Conservation (phyloP, 2,329 filamentous ascomycete genomes). For the Macrophomina pseudophaseolina region DNA sequence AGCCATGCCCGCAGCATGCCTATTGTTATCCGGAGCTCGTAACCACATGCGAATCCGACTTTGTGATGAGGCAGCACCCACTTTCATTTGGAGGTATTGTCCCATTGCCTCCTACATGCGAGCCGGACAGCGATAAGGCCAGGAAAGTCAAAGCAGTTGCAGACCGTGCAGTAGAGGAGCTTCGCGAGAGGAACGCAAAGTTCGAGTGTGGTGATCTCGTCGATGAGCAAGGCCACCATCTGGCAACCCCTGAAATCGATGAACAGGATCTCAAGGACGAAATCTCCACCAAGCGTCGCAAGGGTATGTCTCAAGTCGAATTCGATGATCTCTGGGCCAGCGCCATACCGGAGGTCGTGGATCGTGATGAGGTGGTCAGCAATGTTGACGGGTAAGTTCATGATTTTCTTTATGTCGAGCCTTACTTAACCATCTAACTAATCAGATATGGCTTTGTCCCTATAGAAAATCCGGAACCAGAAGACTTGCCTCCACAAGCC, state of each 20-base stretch:
- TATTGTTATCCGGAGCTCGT: constrained; percentile 81
- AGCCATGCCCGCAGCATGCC: constrained; percentile 87
- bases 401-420: constrained; percentile 29
- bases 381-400: constrained; percentile 64
- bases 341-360: constrained; percentile 73
- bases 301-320: constrained; percentile 76
- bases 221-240: constrained; percentile 64
- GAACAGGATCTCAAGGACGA: constrained; percentile 76
- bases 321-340: constrained; percentile 83
- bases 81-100: constrained; percentile 79
- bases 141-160: constrained; percentile 85
- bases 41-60: constrained; percentile 83
- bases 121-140: constrained; percentile 92
- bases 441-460: constrained; percentile 78
- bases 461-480: constrained; percentile 72
- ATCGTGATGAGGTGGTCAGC: constrained; percentile 64
- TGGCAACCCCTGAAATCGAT: constrained; percentile 68
- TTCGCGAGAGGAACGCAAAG: constrained; percentile 82
- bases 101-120: constrained; percentile 87
- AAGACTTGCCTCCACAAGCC: constrained; percentile 81
- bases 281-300: constrained; percentile 72
- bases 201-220: constrained; percentile 84
- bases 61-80: constrained; percentile 83
- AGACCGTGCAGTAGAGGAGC: constrained; percentile 82
- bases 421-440: constrained; percentile 61